Conservation (phyloP, 192 early-diverging fungal species). For the Rhizophagus sp. region DNA sequence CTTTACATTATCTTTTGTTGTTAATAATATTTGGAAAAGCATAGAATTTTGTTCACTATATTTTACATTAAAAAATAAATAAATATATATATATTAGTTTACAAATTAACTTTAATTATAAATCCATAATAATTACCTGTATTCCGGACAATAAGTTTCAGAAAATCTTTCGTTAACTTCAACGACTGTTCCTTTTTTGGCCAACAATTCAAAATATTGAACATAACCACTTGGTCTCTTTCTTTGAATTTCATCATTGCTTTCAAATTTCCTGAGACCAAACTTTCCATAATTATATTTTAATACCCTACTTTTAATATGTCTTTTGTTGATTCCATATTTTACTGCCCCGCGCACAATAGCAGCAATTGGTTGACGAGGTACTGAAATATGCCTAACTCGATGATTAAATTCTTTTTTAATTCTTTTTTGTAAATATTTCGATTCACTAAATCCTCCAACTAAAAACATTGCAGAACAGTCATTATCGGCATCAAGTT, state of each 20-base stretch:
- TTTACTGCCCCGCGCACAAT: constrained; percentile 53
- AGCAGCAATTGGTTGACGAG: constrained; percentile 51
- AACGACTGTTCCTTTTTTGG: neutral
- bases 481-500: constrained; percentile 36
- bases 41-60: neutral
- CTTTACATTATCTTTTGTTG: neutral
- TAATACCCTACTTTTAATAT: constrained; percentile 3
- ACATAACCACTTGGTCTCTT: neutral
- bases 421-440: constrained; percentile 49
- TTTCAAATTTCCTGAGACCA: neutral
- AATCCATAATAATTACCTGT: neutral
- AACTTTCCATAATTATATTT: constrained; percentile 16
- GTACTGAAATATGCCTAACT: constrained; percentile 46
- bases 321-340: constrained; percentile 26
- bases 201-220: neutral
- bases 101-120: no score
- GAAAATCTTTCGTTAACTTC: neutral
- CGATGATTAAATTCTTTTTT: constrained; percentile 43
- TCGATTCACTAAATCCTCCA: constrained; percentile 47
- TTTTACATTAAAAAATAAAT: no score
- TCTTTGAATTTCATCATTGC: neutral
- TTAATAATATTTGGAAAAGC: neutral
- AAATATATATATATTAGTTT: neutral
- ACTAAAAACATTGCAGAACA: constrained; percentile 53
- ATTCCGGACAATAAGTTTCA: neutral